Evolutionary conservation across 805 yeast species (phyloP).

Genomic region (Wickerhamiella alocasiicola): DNA sequence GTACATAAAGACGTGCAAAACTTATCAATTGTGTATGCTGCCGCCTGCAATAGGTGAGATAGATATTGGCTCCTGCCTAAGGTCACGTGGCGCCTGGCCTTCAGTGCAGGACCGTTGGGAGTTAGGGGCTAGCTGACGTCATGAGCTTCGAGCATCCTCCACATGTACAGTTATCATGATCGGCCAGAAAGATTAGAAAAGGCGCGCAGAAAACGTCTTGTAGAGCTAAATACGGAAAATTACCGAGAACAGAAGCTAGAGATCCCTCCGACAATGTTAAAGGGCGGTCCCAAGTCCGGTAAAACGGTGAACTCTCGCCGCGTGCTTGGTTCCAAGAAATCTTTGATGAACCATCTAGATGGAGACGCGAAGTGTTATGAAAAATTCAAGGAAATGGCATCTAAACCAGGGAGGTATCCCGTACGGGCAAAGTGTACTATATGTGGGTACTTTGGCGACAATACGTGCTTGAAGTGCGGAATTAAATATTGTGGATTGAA

Average conservation of each 20-base stretch:
- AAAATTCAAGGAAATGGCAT: constrained; percentile 23
- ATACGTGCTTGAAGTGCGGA: constrained; percentile 29
- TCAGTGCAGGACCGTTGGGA: no score
- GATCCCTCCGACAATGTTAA: constrained; percentile 19
- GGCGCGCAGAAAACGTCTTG: constrained; percentile 17
- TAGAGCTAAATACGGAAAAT: constrained; percentile 20
- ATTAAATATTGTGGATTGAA: constrained; percentile 27
- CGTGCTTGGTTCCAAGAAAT: constrained; percentile 29
- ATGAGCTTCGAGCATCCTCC: no score
- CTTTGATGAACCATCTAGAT: constrained; percentile 30
- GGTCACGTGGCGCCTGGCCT: no score
- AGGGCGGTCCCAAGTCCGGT: constrained; percentile 21
- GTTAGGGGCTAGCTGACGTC: no score
- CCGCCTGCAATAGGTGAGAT: no score
- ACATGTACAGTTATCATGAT: no score
- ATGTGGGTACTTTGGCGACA: constrained; percentile 31
- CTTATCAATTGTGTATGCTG: no score
- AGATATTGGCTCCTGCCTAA: no score
- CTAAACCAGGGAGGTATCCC: constrained; percentile 30
- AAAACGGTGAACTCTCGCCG: constrained; percentile 27
- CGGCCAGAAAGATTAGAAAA: constrained; percentile 14
- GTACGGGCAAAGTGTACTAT: constrained; percentile 27
- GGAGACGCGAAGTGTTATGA: constrained; percentile 29
- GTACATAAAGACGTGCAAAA: no score
- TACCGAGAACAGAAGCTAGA: constrained; percentile 19